Conservation (phyloP, 1,284 basidiomycete species). For the Fomitopsis palustris region DNA sequence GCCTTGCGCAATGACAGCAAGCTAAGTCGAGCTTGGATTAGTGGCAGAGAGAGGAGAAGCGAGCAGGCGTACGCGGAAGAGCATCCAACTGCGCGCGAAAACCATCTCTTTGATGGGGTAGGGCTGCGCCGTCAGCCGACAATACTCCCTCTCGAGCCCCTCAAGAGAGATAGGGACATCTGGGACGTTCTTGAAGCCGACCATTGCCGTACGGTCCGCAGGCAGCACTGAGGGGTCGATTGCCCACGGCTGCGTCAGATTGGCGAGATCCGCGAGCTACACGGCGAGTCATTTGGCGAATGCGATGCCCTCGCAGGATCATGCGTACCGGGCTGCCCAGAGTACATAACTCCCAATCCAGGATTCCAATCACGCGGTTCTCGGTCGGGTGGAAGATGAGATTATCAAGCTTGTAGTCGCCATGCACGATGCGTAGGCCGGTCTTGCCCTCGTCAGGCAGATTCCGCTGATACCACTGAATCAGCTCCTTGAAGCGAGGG, state of each 20-base stretch:
- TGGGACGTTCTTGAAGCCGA: slow-evolving; percentile 61
- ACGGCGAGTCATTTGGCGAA: background rate
- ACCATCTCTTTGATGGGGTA: slow-evolving; percentile 77
- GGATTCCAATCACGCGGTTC: slow-evolving; percentile 88
- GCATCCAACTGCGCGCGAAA: slow-evolving; percentile 83
- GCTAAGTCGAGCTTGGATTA: slow-evolving; percentile 34
- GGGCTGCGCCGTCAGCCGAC: slow-evolving; percentile 49
- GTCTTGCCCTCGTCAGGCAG: slow-evolving; percentile 73
- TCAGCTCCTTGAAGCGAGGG: slow-evolving; percentile 69
- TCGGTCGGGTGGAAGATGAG: slow-evolving; percentile 92
- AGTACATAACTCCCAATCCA: slow-evolving; percentile 97
- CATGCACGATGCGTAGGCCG: slow-evolving; percentile 83
- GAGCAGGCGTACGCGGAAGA: slow-evolving; percentile 68
- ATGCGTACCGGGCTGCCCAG: slow-evolving; percentile 74
- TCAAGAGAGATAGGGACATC: slow-evolving; percentile 67
- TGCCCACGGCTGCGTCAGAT: slow-evolving; percentile 84
- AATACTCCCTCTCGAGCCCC: slow-evolving; percentile 77
- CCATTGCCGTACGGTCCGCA: slow-evolving; percentile 12
- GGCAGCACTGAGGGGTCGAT: slow-evolving; percentile 43
- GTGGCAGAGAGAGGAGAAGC: background rate
- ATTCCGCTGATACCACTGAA: slow-evolving; percentile 73
- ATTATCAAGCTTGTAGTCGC: slow-evolving; percentile 97
- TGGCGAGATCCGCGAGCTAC: slow-evolving; percentile 89
- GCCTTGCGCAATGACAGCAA: slow-evolving; percentile 88
- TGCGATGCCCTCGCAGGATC: background rate